A percentile compares a stretch with the other conserved stretches of the same genome.
Conservation (phyloP, 495 filamentous ascomycete genomes). For the Penicillium dipodomyicola region DNA sequence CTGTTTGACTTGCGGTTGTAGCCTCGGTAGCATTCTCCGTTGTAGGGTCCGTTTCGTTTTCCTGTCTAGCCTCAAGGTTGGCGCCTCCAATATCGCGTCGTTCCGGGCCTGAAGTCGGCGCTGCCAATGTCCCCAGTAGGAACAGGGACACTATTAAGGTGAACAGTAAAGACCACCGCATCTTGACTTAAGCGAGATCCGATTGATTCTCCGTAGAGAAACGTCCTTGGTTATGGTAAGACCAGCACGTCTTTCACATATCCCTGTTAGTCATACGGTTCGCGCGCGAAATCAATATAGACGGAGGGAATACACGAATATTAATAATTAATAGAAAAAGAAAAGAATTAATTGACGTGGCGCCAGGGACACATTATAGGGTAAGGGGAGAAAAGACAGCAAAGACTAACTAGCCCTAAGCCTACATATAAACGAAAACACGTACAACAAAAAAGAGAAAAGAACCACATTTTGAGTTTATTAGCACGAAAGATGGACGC, state of each 20-base stretch:
- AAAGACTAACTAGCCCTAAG: not conserved
- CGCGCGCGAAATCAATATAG: not conserved
- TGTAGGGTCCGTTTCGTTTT: conserved; percentile 8
- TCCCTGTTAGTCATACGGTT: not conserved
- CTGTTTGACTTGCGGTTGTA: not conserved
- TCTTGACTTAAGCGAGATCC: conserved; percentile 6
- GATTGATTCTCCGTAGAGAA: not conserved
- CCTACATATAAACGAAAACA: conserved; percentile 5
- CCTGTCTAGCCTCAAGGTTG: conserved; percentile 1
- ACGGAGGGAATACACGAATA: not conserved
- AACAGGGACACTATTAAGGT: conserved; percentile 13
- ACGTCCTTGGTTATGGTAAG: not conserved
- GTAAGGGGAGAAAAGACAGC: not conserved
- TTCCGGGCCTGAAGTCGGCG: conserved; percentile 11
- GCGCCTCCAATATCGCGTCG: conserved; percentile 9
- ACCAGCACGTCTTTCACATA: conserved; percentile 4
- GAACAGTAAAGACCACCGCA: conserved; percentile 23
- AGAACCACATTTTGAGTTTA: conserved; percentile 2
- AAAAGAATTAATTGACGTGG: not conserved
- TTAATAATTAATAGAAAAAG: conserved; percentile 2
- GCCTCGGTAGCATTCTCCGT: conserved; percentile 7
- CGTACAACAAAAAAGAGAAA: no score
- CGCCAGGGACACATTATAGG: conserved; percentile 3
- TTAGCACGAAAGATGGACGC: not conserved
- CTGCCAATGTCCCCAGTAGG: conserved; percentile 17